phyloP scores from a whole-genome alignment of 345 rosid species.

The Gossypium arboreum region DNA sequence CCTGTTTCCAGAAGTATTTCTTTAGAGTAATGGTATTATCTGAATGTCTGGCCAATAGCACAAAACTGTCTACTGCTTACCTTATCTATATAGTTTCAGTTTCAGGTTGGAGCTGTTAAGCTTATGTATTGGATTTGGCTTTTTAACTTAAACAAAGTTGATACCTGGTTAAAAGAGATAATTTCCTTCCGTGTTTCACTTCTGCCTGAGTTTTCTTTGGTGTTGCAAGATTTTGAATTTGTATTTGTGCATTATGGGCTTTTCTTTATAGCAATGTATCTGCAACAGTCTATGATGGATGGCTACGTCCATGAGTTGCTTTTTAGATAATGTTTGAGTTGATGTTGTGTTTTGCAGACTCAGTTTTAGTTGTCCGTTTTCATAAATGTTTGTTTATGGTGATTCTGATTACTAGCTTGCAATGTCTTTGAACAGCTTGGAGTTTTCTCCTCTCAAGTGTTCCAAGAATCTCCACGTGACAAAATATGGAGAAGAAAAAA shows the following conservation, averaged over 20 bases:
- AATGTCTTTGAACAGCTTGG: slow-evolving; percentile 67
- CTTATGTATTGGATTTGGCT: not conserved
- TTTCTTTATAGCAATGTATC: not conserved
- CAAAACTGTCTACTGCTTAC: not conserved
- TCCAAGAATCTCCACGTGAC: slow-evolving; percentile 85
- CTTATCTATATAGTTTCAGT: not conserved
- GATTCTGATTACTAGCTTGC: slow-evolving; percentile 11
- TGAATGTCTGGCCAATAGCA: not conserved
- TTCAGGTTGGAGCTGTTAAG: not conserved
- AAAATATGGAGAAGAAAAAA: slow-evolving; percentile 71
- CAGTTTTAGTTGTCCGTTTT: not conserved
- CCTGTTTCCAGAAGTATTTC: too few species aligned
- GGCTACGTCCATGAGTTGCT: not conserved
- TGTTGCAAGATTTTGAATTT: slow-evolving; percentile 1
- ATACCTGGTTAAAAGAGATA: not conserved
- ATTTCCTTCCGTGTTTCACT: not conserved
- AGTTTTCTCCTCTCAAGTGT: slow-evolving; percentile 91
- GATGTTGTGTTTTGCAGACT: not conserved
- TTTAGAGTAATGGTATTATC: not conserved
- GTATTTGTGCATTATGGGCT: slow-evolving; percentile 3
- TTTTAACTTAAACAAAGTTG: slow-evolving; percentile 7
- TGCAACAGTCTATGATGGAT: slow-evolving; percentile 4
- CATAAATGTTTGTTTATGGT: not conserved
- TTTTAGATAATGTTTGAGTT: not conserved
- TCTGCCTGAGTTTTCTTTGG: not conserved